A percentile compares a stretch with the other conserved stretches of the same genome.
phyloP scores from a whole-genome alignment of 2,329 filamentous ascomycete genomes.

The Chaetomium sp. region DNA sequence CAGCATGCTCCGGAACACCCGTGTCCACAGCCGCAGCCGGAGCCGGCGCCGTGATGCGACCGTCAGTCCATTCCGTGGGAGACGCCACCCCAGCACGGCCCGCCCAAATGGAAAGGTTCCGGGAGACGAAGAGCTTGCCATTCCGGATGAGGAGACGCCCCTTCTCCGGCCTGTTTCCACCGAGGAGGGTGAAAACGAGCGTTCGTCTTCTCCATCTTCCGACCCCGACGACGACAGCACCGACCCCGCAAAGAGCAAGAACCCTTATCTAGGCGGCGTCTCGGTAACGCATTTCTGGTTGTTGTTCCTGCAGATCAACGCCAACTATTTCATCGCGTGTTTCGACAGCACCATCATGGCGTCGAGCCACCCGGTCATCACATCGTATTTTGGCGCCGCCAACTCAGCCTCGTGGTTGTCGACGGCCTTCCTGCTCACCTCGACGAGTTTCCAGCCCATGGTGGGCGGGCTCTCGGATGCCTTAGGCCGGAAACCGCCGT shows the following conservation, averaged over 20 bases:
- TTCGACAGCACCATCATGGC: slow-evolving; percentile 81
- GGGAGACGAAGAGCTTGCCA: not conserved
- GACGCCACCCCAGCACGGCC: not conserved
- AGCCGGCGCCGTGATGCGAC: slow-evolving; percentile 7
- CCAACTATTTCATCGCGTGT: slow-evolving; percentile 52
- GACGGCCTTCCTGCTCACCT: slow-evolving; percentile 70
- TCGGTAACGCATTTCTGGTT: slow-evolving; percentile 51
- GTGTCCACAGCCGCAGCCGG: slow-evolving; percentile 15
- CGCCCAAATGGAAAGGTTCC: not conserved
- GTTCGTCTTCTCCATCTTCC: too few relatives aligned
- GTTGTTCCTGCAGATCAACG: slow-evolving; percentile 53
- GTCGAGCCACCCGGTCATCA: slow-evolving; percentile 70
- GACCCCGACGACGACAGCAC: too few relatives aligned
- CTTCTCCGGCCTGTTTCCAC: not conserved
- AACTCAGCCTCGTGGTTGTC: slow-evolving; percentile 79
- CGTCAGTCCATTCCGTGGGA: not conserved
- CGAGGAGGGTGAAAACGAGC: not conserved
- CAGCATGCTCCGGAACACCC: slow-evolving; percentile 33
- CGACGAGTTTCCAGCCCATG: slow-evolving; percentile 68
- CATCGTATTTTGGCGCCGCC: slow-evolving; percentile 69
- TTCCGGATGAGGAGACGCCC: not conserved
- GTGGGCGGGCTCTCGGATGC: slow-evolving; percentile 69
- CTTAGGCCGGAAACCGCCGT: slow-evolving; percentile 61
- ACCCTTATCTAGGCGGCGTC: slow-evolving; percentile 39
- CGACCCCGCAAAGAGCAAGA: slow-evolving; percentile 7